phyloP scores from a whole-genome alignment of 2,329 filamentous ascomycete species.

The Tolypocladium guangdongense region DNA sequence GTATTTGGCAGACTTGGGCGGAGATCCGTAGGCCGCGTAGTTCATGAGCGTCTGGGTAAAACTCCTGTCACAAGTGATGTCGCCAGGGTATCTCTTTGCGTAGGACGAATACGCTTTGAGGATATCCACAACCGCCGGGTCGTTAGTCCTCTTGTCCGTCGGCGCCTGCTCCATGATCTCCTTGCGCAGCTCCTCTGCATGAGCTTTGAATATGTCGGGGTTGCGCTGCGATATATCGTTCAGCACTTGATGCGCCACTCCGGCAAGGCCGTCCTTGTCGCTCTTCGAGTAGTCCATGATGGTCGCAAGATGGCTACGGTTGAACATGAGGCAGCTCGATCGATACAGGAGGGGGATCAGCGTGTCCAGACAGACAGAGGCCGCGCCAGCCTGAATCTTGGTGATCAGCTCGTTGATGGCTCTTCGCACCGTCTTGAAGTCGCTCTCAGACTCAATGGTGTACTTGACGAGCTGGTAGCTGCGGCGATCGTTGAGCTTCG shows the following conservation, averaged over 20 bases:
- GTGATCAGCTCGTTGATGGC: constrained; percentile 85
- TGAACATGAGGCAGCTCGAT: constrained; percentile 77
- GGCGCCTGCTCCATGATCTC: constrained; percentile 75
- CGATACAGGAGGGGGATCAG: constrained; percentile 75
- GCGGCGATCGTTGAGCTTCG: constrained; percentile 80
- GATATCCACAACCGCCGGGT: constrained; percentile 70
- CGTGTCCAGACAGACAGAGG: constrained; percentile 62
- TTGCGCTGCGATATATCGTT: constrained; percentile 86
- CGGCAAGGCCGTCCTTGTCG: constrained; percentile 66
- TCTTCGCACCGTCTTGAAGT: constrained; percentile 83
- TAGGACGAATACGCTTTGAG: constrained; percentile 91
- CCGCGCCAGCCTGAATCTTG: constrained; percentile 59
- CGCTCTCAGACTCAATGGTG: constrained; percentile 71
- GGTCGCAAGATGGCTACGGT: constrained; percentile 82
- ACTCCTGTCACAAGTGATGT: constrained; percentile 71
- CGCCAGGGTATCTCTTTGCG: constrained; percentile 71
- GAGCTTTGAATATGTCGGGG: constrained; percentile 83
- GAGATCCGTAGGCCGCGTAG: constrained; percentile 74
- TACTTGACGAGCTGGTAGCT: constrained; percentile 84
- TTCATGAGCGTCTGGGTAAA: constrained; percentile 72
- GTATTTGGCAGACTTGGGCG: constrained; percentile 80
- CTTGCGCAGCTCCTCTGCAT: constrained; percentile 84
- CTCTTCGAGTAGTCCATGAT: constrained; percentile 83
- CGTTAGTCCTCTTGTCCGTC: constrained; percentile 53
- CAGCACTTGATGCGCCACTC: constrained; percentile 76